Evolutionary conservation across 345 rosid species (phyloP), one percentile per base, ranked within the genome.

Genomic region (Physaria fendleri): DNA sequence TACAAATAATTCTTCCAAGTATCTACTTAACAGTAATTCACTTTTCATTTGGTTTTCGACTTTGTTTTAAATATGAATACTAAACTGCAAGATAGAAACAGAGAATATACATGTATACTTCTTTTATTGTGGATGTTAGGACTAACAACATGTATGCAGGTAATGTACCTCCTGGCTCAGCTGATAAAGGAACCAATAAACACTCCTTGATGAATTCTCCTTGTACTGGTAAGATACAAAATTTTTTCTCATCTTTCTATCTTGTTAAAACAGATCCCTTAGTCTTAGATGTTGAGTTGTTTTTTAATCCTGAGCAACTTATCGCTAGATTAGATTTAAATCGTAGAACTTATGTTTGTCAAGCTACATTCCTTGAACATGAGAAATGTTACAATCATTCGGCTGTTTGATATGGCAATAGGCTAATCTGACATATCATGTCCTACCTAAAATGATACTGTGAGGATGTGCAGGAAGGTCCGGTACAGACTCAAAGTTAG

Each of bases 391-490:
- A 6, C 40, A 14, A 35, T 42, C 37, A 2, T 25, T 45, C 23
- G 37, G 4, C 28, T 27, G 32, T 58, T 67, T n/a, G 33, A 8
- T 32, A 30, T 44, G 11, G 14, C 29, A 44, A 25, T 30, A 14
- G 25, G 8, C 14, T 64, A 9, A 52, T 42, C 14, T 60, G 56
- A 38, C 16, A 23, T 30, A 22, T 27, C 10, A 3, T 38, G 8
- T 62, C 57, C 22, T 38, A 44, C 44, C 53, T 5, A 16, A 52
- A 14, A 20, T 53, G 53, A 16, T 68, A 51, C 33, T 10, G 24
- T 41, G 14, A 52, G 13, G 4, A 34, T 21, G 55, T 53, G 51
- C 71, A 75, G 85, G 72, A 57, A 58, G 46, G 43, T 37, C 59
- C 0, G 8, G 10, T 32, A 45, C 53, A 35, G 64, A 70, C 60